A percentile compares a stretch with the other conserved stretches of the same genome.
These are phyloP conservation scores for Tuber aestivum DNA, from an alignment of 495 filamentous ascomycete genomes.

Conservation along the genomic window DNA sequence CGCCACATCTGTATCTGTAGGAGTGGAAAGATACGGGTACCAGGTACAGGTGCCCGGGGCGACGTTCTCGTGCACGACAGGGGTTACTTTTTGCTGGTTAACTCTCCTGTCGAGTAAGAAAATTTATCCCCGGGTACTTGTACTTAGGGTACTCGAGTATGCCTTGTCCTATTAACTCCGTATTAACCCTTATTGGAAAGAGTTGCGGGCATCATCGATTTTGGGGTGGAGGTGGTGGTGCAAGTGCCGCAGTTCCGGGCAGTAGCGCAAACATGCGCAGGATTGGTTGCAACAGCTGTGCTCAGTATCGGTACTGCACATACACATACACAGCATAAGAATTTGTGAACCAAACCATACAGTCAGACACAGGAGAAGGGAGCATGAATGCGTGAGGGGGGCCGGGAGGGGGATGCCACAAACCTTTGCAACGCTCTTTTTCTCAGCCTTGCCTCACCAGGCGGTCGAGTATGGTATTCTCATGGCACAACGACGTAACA, in stretches of 20 bases:
- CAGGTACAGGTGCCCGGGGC: too few species aligned
- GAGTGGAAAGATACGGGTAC: not conserved
- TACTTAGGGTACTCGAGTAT: too few species aligned
- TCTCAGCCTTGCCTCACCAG: not conserved
- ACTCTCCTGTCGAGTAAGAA: too few species aligned
- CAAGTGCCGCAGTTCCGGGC: not conserved
- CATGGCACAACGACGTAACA: too few species aligned
- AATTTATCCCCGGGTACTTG: too few species aligned
- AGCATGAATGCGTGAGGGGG: not conserved
- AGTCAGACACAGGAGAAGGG: not conserved
- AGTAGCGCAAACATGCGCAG: not conserved
- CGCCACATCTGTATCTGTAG: not conserved
- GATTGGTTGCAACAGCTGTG: too few species aligned
- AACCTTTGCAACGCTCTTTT: not conserved
- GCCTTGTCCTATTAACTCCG: not conserved
- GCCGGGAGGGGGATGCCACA: not conserved
- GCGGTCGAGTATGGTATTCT: not conserved
- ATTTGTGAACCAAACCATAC: not conserved
- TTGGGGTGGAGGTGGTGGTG: not conserved
- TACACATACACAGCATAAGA: not conserved
- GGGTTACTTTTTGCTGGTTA: too few species aligned
- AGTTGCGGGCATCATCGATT: not conserved
- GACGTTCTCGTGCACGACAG: too few species aligned
- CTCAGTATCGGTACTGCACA: too few species aligned
- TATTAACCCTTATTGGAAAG: not conserved